Base-by-base conservation (phyloP, 148 eudicot genomes). In the Dianthus caryophyllus region DNA sequence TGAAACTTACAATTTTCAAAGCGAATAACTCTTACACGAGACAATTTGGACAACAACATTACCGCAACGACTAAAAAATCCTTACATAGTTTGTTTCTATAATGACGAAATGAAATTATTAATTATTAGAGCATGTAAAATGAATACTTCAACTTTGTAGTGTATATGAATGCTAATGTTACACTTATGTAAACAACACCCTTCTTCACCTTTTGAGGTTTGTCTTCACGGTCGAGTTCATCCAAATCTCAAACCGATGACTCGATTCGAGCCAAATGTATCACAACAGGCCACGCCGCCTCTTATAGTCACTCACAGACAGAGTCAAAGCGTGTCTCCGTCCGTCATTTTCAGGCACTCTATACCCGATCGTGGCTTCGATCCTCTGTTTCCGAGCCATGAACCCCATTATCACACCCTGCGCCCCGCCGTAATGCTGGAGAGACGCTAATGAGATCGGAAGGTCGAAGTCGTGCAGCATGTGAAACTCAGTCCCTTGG, bases 341-440 rank as follows among this genome's bases (percentile, higher is more conserved):
- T 47, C 99, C 99, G 69, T 94, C 99, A 61, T 88, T 84, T 66
- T 86, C 97, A 0, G 99, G 97, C 50, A 94, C 96, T 57, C 44
- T 79, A 52, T 72, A 73, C 61, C 99, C 99, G 33, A 86, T 69
- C 0, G 85, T 85, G 18, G 96, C 85, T 72, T 94, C 99, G 9
- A 90, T 79, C 76, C 75, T 83, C 72, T 88, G 96, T 76, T 94
- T 94, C 80, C 90, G 84, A 0, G 88, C 96, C 96, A 94, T 83
- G 73, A 80, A 94, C 50, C 93, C 99, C 0, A 85, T 85, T 30
- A 85, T 73, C 11, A 75, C 96, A 55, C 97, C 97, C 47, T 85
- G 91, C 0, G 90, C 73, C 30, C 98, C 98, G 27, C 97, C 98
- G 65, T 81, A 82, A 65, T 61, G 79, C 74, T 90, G 95, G 57